Conservation (phyloP, 176 grass and related monocot species). For the Paspalum vaginatum region DNA sequence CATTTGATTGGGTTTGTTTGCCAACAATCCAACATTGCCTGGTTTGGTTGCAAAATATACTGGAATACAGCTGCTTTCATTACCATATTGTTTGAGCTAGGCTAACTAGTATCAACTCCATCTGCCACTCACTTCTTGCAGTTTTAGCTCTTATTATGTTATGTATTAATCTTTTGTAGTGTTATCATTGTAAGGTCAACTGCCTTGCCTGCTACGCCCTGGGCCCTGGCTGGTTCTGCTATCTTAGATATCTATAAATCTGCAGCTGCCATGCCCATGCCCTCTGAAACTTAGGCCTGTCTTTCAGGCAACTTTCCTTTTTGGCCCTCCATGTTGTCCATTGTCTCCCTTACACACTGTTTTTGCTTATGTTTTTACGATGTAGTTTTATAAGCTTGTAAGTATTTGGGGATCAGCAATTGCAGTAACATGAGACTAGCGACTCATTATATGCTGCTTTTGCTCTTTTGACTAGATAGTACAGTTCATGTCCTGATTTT, state of each 20-base stretch:
- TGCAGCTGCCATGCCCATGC: slow-evolving; percentile 29
- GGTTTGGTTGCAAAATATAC: background rate
- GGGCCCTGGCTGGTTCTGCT: slow-evolving; percentile 12
- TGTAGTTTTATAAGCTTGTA: background rate
- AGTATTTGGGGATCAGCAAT: background rate
- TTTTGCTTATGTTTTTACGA: background rate
- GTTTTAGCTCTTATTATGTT: background rate
- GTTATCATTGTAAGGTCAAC: slow-evolving; percentile 7
- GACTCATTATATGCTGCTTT: background rate
- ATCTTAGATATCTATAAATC: slow-evolving; percentile 29
- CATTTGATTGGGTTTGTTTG: background rate
- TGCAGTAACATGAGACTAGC: slow-evolving; percentile 7
- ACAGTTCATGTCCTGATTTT: background rate
- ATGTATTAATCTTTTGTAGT: background rate
- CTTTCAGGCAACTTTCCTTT: slow-evolving; percentile 12
- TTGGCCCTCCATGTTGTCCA: background rate
- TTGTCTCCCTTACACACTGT: background rate
- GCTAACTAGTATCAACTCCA: background rate
- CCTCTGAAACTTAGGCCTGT: background rate
- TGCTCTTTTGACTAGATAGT: background rate
- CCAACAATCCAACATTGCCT: background rate
- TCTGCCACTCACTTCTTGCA: slow-evolving; percentile 1
- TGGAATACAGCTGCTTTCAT: background rate
- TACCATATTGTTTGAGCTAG: background rate
- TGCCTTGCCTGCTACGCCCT: slow-evolving; percentile 4